Percentiles rank a stretch among this genome's conserved stretches.
phyloP scores from a whole-genome alignment of 768 basidiomycete species.

The Cystobasidium tubakii region DNA sequence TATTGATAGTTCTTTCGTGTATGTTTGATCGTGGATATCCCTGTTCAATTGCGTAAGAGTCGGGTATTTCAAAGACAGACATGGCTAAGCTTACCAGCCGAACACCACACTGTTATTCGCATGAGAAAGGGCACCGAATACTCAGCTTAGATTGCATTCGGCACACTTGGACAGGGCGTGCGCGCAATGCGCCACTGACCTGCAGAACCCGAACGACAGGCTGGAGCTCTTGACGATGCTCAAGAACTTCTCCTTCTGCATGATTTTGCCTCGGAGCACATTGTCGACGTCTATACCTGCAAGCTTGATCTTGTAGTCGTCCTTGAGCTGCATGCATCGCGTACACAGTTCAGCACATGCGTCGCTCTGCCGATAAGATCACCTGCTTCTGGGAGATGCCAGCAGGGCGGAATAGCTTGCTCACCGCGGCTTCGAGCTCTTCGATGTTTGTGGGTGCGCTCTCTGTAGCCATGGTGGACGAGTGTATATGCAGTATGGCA shows the following conservation, averaged over 20 bases:
- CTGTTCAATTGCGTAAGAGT: constrained; percentile 54
- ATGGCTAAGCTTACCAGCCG: constrained; percentile 39
- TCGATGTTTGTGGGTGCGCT: constrained; percentile 18
- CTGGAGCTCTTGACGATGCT: constrained; percentile 20
- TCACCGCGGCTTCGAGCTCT: constrained; percentile 23
- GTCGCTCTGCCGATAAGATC: no score
- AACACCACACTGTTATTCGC: constrained; percentile 37
- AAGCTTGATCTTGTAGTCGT: constrained; percentile 35
- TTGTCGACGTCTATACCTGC: constrained; percentile 40
- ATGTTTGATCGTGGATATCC: constrained; percentile 85
- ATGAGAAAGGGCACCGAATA: neutral
- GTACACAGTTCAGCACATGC: neutral
- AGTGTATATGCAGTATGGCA: no score
- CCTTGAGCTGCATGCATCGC: constrained; percentile 10
- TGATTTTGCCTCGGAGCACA: constrained; percentile 38
- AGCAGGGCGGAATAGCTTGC: neutral
- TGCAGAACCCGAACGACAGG: constrained; percentile 39
- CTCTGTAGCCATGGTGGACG: constrained; percentile 6
- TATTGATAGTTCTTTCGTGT: constrained; percentile 76
- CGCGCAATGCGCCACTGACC: constrained; percentile 13
- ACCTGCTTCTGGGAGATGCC: neutral
- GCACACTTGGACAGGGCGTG: neutral
- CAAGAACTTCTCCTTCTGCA: constrained; percentile 36
- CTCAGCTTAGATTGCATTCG: neutral
- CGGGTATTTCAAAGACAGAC: constrained; percentile 49